Conservation (phyloP, 2,329 filamentous ascomycete genomes). For the Malbranchea zuffiana region DNA sequence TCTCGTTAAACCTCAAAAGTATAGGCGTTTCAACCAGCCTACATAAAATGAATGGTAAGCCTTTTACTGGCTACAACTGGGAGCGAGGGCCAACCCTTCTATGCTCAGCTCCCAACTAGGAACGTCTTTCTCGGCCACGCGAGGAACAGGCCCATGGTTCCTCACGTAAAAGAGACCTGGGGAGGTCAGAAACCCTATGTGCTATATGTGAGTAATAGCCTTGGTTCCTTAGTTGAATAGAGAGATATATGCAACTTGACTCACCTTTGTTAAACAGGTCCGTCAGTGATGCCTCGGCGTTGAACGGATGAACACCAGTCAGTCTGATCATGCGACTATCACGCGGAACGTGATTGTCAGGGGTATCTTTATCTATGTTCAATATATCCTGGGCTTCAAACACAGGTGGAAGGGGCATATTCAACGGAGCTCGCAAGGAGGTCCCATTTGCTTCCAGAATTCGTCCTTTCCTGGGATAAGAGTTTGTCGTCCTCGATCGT, state of each 20-base stretch:
- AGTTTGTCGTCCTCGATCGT: no score
- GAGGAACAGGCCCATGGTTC: slow-evolving; percentile 76
- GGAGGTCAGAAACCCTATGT: slow-evolving; percentile 68
- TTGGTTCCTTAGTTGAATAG: not conserved
- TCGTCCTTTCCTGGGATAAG: no score
- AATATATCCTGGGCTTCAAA: slow-evolving; percentile 51
- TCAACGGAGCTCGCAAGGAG: no score
- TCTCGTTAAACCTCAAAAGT: slow-evolving; percentile 57
- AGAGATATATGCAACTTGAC: no score
- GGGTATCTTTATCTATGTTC: slow-evolving; percentile 68
- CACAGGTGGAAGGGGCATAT: slow-evolving; percentile 59
- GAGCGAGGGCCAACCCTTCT: slow-evolving; percentile 46
- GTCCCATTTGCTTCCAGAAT: no score
- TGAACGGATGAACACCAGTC: slow-evolving; percentile 84
- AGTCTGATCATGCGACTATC: slow-evolving; percentile 74
- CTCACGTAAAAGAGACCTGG: slow-evolving; percentile 84
- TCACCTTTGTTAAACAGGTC: slow-evolving; percentile 56
- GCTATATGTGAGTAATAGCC: slow-evolving; percentile 6
- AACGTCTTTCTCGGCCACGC: slow-evolving; percentile 60
- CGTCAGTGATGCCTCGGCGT: slow-evolving; percentile 72
- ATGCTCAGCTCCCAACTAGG: slow-evolving; percentile 72
- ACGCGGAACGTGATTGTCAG: slow-evolving; percentile 68
- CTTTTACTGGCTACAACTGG: slow-evolving; percentile 1
- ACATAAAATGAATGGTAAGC: not conserved
- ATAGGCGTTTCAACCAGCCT: slow-evolving; percentile 68